Evolutionary conservation across 2,329 filamentous ascomycete genomes (phyloP).

Genomic region (Aspergillus tanneri): DNA sequence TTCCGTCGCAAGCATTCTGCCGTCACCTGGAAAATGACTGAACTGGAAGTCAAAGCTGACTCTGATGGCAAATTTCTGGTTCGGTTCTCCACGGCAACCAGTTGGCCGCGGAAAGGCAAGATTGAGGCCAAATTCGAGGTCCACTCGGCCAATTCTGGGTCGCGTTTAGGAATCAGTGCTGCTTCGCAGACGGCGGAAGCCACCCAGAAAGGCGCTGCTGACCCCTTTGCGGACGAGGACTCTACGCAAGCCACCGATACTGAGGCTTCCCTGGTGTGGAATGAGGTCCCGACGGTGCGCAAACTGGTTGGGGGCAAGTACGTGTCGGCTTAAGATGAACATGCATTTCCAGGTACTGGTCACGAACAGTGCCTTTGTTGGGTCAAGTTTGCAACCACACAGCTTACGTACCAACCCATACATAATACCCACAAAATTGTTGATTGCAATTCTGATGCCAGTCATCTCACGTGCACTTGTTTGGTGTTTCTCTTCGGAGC

Average conservation of each 20-base stretch:
- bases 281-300: slow-evolving; percentile 62
- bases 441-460: neutral
- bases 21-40: slow-evolving; percentile 48
- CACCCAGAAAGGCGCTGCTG: no score
- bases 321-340: slow-evolving; percentile 49
- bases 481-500: slow-evolving; percentile 6
- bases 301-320: slow-evolving; percentile 77
- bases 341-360: neutral
- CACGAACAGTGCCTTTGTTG: neutral
- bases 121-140: slow-evolving; percentile 84
- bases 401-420: slow-evolving; percentile 10
- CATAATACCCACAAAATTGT: neutral
- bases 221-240: slow-evolving; percentile 51
- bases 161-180: slow-evolving; percentile 63
- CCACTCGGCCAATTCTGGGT: slow-evolving; percentile 54
- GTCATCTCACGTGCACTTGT: slow-evolving; percentile 4
- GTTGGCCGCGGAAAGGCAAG: slow-evolving; percentile 68
- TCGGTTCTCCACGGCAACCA: slow-evolving; percentile 71
- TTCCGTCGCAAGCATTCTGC: slow-evolving; percentile 49
- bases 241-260: slow-evolving; percentile 26
- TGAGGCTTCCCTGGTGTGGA: slow-evolving; percentile 55
- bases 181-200: slow-evolving; percentile 28
- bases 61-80: slow-evolving; percentile 75
- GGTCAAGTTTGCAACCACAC: neutral
- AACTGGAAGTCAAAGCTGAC: slow-evolving; percentile 54